A percentile compares a stretch with the other conserved stretches of the same genome.
Evolutionary conservation across 2,329 filamentous ascomycete genomes (phyloP).

Genomic region (Leptographium galeiforme): DNA sequence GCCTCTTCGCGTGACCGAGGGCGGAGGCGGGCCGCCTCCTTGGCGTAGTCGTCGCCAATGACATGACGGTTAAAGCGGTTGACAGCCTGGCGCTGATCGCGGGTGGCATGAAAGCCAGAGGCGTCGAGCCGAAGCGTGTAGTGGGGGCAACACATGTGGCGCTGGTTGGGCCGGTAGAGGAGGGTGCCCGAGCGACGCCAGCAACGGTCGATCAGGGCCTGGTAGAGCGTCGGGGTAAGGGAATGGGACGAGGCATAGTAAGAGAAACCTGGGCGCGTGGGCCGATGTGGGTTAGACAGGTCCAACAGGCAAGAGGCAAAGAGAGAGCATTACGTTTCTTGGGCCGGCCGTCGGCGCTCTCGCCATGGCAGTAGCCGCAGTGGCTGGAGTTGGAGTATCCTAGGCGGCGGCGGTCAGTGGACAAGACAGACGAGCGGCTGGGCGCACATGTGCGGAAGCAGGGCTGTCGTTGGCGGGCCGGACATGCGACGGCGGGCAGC

Average conservation of each 20-base stretch:
- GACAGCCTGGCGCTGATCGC: constrained; percentile 60
- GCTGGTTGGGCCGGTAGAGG: constrained; percentile 67
- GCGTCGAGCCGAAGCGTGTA: constrained; percentile 70
- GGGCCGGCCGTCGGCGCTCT: background rate
- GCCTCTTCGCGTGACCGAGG: constrained; percentile 55
- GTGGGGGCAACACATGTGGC: constrained; percentile 78
- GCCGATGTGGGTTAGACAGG: background rate
- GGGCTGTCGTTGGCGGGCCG: no score
- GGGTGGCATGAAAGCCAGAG: constrained; percentile 47
- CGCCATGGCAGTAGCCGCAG: constrained; percentile 9
- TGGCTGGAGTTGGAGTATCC: constrained; percentile 7
- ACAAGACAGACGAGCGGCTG: background rate
- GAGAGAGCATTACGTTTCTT: constrained; percentile 4
- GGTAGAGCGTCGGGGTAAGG: constrained; percentile 54
- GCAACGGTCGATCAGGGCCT: constrained; percentile 57
- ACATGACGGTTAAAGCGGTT: constrained; percentile 62
- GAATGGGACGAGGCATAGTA: constrained; percentile 55
- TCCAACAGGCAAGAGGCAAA: background rate
- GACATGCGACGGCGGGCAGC: no score
- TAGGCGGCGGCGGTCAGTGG: background rate
- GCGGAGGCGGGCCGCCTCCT: constrained; percentile 48
- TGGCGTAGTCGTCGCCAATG: constrained; percentile 52
- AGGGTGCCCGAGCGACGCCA: constrained; percentile 63
- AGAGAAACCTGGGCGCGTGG: constrained; percentile 44
- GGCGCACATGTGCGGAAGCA: no score